Evolutionary conservation across 306 rosid genomes (phyloP).

Genomic region (Vigna trinervia): DNA sequence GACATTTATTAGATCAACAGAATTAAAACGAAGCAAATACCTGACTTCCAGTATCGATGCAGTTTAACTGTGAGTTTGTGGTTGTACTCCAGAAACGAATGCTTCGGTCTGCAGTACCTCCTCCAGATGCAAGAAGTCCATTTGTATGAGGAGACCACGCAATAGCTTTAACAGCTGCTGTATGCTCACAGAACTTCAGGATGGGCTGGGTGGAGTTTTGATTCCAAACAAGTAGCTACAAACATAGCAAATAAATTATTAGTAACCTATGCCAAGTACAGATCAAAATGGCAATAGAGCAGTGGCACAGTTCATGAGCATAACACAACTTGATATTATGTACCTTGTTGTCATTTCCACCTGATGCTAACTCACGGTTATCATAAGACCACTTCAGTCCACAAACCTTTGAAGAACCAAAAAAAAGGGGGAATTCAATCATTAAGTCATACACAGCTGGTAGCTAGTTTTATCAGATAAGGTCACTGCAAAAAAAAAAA

Average conservation of each 20-base stretch:
- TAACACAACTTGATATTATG: constrained; percentile 36
- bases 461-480: constrained; percentile 35
- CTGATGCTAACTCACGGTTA: constrained; percentile 90
- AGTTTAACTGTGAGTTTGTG: constrained; percentile 81
- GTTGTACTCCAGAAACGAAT: constrained; percentile 96
- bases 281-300: constrained; percentile 1
- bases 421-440: background rate
- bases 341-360: constrained; percentile 93
- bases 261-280: constrained; percentile 23
- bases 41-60: constrained; percentile 98
- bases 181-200: constrained; percentile 84
- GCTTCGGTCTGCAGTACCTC: constrained; percentile 93
- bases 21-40: constrained; percentile 44
- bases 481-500: constrained; percentile 14
- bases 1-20: constrained; percentile 32
- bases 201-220: constrained; percentile 87
- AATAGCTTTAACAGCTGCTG: constrained; percentile 96
- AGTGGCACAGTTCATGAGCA: constrained; percentile 16
- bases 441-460: constrained; percentile 11
- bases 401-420: constrained; percentile 64
- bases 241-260: constrained; percentile 33
- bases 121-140: constrained; percentile 97
- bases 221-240: constrained; percentile 90
- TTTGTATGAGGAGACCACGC: constrained; percentile 96
- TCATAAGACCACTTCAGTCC: constrained; percentile 95